Base-by-base conservation (phyloP, 129 eudicot genomes). In the Erigeron canadensis region DNA sequence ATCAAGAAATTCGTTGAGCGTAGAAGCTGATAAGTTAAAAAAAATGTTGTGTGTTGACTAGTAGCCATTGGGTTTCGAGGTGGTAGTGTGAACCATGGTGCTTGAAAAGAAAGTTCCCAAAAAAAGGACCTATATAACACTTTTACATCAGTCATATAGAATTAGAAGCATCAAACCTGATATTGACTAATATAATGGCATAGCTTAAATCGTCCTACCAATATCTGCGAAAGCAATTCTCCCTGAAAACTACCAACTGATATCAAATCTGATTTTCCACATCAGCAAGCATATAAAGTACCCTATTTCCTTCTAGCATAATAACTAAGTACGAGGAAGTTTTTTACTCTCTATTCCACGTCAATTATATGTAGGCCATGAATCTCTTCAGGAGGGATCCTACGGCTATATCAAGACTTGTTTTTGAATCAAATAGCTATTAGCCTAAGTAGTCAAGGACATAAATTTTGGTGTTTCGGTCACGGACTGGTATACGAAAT, bases 91-190 rank as follows among this genome's bases (percentile, higher is more conserved):
- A n/a, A 28, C 34, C 34, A 17, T 51, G 13, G 50, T 63, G 39
- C 54, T 15, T 48, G 43, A 74, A 18, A 16, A 13, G 41, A 19
- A 63, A 51, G 22, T 51, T 44, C 38, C 5, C 55, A 9, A 7
- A 44, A 9, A 28, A 48, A 11, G 6, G 22, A 43, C 34, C 55
- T 4, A 75, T 34, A 23, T 16, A 54, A 28, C 34, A 28, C 34
- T 28, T 19, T 60, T 65, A 54, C 38, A 34, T n/a, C 11, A 41
- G 41, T 65, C 37, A 64, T 0, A 50, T 38, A 51, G 7, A 53
- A 38, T 13, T 4, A 56, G 37, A 75, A 66, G 67, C 57, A 75
- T 55, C 61, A 57, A 39, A 45, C 44, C 34, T 34, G 42, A 22
- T 48, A 28, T 66, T 48, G 21, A 28, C 19, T 28, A 56, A 28